Percentiles rank a stretch among this genome's conserved stretches.
These are phyloP conservation scores for Trichosporon inkin DNA, from an alignment of 1,284 basidiomycete species.

Conservation along the genomic window DNA sequence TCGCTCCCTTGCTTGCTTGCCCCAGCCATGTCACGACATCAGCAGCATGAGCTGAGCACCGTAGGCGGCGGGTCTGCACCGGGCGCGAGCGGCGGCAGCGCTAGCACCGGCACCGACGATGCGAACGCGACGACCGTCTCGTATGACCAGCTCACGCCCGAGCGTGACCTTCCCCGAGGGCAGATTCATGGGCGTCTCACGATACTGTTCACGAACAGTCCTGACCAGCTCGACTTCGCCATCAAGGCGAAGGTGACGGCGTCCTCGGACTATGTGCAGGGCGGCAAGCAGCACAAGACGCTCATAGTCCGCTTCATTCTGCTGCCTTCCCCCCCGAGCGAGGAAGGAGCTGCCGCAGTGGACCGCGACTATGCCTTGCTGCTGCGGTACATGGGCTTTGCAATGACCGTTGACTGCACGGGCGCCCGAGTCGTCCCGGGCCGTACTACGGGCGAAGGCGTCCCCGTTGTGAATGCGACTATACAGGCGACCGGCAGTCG, in stretches of 20 bases:
- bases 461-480: neutral
- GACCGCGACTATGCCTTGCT: neutral
- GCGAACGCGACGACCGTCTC: neutral
- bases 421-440: neutral
- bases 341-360: neutral
- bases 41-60: too few species aligned
- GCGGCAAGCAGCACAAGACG: neutral
- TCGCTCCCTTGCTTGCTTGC: too few species aligned
- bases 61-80: neutral
- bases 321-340: neutral
- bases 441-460: neutral
- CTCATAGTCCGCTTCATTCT: slow-evolving; percentile 1
- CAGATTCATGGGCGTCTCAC: neutral
- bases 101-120: neutral
- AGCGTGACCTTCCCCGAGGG: neutral
- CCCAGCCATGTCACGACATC: too few species aligned
- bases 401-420: neutral
- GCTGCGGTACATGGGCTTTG: neutral
- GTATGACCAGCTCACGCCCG: neutral
- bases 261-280: neutral
- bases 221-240: neutral
- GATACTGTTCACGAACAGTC: neutral
- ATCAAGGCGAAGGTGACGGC: neutral
- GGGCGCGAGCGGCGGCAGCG: neutral
- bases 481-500: neutral